Evolutionary conservation across 805 yeast genomes (phyloP).

Genomic region (Candida boidinii): DNA sequence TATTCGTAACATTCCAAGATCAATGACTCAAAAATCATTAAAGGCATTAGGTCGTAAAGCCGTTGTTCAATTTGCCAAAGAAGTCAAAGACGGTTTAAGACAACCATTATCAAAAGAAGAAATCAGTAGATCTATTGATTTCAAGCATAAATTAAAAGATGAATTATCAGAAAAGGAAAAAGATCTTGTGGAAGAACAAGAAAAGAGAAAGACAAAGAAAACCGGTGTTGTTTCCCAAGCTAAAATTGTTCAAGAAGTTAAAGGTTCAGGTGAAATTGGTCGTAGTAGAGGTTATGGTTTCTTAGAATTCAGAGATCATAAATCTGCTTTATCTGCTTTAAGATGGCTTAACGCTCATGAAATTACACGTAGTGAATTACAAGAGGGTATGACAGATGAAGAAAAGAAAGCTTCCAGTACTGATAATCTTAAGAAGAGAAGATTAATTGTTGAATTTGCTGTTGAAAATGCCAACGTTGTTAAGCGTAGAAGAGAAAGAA

Average conservation of each 20-base stretch:
- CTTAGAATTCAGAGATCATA: conserved; percentile 87
- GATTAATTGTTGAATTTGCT: conserved; percentile 90
- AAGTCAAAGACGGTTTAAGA: conserved; percentile 65
- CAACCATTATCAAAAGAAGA: conserved; percentile 90
- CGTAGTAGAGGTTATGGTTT: conserved; percentile 97
- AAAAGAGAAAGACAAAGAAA: conserved; percentile 57
- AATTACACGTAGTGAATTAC: conserved; percentile 62
- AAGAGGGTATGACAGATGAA: conserved; percentile 63
- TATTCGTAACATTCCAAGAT: conserved; percentile 85
- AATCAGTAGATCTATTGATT: conserved; percentile 65
- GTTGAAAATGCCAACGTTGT: conserved; percentile 92
- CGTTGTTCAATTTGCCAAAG: conserved; percentile 87
- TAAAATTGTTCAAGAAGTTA: conserved; percentile 86
- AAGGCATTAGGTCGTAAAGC: conserved; percentile 93
- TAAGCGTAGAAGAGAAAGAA: conserved; percentile 76
- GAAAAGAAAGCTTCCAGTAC: conserved; percentile 47
- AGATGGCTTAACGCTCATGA: conserved; percentile 95
- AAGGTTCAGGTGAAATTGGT: conserved; percentile 79
- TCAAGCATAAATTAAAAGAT: conserved; percentile 31
- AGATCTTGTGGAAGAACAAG: too few species aligned
- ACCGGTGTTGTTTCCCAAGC: conserved; percentile 91
- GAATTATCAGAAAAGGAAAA: conserved; percentile 23
- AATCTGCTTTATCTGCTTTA: conserved; percentile 87
- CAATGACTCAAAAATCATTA: conserved; percentile 79
- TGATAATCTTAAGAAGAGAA: conserved; percentile 55